phyloP scores from a whole-genome alignment of 73 alveolate species.

The Breviolum minutum region DNA sequence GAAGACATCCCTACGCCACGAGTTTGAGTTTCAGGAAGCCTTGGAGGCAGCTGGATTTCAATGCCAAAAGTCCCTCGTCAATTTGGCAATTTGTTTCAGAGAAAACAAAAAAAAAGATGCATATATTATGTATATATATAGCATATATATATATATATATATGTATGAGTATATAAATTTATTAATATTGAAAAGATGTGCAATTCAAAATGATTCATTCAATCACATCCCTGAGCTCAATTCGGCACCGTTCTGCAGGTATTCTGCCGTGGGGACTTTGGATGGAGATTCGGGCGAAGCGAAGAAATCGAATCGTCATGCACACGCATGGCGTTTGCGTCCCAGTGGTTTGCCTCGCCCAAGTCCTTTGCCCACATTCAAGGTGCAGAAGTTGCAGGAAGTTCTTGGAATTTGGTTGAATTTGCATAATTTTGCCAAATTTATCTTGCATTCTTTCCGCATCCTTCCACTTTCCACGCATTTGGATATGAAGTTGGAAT shows the following conservation, averaged over 20 bases:
- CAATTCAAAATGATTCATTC: background rate
- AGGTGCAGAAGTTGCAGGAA: background rate
- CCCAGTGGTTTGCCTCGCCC: background rate
- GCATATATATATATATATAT: background rate
- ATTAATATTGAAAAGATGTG: background rate
- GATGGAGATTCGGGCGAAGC: background rate
- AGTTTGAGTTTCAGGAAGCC: background rate
- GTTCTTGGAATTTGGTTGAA: no score
- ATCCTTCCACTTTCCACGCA: no score
- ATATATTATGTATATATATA: background rate
- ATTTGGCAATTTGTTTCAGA: background rate
- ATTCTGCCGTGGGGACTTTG: slow-evolving; percentile 3
- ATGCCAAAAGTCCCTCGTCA: slow-evolving; percentile 5
- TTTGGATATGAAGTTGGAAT: no score
- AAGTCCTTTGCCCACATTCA: background rate
- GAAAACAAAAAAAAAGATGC: background rate
- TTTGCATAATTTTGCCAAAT: no score
- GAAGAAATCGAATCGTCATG: background rate
- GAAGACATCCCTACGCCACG: slow-evolving; percentile 2
- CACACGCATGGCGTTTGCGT: slow-evolving; percentile 19
- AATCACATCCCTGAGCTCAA: background rate
- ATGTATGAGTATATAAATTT: background rate
- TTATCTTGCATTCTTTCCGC: no score
- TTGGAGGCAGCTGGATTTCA: slow-evolving; percentile 39
- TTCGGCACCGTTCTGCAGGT: background rate